Conservation (phyloP, 306 rosid species). For the Quillaja saponaria region DNA sequence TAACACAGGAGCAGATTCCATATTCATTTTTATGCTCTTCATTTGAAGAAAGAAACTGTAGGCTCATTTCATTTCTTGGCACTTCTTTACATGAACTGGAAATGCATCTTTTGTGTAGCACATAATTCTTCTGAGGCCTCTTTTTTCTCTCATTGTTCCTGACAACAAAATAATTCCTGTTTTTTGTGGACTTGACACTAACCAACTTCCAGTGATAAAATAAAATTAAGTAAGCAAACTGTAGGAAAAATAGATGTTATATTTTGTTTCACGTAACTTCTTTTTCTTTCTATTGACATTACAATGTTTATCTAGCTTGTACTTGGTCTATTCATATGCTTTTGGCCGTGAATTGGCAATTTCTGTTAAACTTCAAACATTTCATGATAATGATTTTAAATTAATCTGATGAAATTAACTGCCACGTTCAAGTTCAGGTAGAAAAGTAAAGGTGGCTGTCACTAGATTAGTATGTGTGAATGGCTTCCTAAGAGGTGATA, state of each 20-base stretch:
- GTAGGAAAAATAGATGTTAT: background rate
- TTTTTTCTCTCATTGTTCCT: background rate
- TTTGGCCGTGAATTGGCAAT: constrained; percentile 1
- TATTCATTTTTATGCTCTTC: background rate
- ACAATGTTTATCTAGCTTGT: background rate
- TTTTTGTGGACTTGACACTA: background rate
- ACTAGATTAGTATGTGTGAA: constrained; percentile 8
- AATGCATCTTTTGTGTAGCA: background rate
- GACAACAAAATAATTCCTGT: background rate
- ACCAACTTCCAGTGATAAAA: background rate
- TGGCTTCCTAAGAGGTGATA: constrained; percentile 14
- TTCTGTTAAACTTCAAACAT: constrained; percentile 10
- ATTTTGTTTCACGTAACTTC: background rate
- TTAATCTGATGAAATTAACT: constrained; percentile 7
- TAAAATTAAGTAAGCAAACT: background rate
- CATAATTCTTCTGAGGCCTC: background rate
- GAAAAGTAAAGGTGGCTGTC: constrained; percentile 20
- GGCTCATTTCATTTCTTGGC: background rate
- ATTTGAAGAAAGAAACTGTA: background rate
- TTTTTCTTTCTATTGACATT: background rate
- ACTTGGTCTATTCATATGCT: constrained; percentile 1
- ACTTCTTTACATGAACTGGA: background rate
- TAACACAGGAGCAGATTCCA: background rate
- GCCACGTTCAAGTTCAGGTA: constrained; percentile 11
- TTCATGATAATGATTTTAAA: constrained; percentile 10